Evolutionary conservation across 495 filamentous ascomycete species (phyloP).

Genomic region (Podospora anserina): DNA sequence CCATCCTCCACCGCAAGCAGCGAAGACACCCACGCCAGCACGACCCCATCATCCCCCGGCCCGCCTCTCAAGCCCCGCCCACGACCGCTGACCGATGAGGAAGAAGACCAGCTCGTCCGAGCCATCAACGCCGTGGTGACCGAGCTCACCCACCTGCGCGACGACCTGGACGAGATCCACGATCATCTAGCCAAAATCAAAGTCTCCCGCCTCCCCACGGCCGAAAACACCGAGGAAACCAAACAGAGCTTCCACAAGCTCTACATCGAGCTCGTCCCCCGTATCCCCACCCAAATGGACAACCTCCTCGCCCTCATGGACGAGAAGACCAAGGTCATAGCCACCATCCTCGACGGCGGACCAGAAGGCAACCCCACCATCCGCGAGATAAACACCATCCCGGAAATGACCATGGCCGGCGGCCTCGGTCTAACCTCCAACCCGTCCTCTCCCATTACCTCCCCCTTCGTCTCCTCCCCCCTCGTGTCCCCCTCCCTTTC

Average conservation of each 20-base stretch:
- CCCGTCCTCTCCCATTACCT: background rate
- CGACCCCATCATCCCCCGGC: background rate
- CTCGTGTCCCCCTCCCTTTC: background rate
- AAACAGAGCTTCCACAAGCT: background rate
- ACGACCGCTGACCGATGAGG: background rate
- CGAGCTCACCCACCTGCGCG: conserved; percentile 1
- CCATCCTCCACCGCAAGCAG: background rate
- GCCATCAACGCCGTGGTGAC: conserved; percentile 3
- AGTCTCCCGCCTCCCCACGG: background rate
- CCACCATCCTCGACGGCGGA: background rate
- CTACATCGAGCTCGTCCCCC: background rate
- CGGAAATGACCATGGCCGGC: background rate
- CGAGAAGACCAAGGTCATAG: background rate
- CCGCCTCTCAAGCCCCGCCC: background rate
- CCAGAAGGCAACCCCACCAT: background rate
- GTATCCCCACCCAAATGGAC: background rate
- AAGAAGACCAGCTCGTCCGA: background rate
- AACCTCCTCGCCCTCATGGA: background rate
- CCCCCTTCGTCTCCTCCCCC: background rate
- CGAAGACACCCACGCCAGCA: background rate
- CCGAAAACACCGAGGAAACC: background rate
- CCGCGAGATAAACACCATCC: background rate
- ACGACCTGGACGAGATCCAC: background rate
- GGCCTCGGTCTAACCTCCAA: background rate
- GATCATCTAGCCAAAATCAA: background rate